Evolutionary conservation across 306 rosid species (phyloP), one percentile per base, ranked within the genome.

Genomic region (Cucurbita moschata): DNA sequence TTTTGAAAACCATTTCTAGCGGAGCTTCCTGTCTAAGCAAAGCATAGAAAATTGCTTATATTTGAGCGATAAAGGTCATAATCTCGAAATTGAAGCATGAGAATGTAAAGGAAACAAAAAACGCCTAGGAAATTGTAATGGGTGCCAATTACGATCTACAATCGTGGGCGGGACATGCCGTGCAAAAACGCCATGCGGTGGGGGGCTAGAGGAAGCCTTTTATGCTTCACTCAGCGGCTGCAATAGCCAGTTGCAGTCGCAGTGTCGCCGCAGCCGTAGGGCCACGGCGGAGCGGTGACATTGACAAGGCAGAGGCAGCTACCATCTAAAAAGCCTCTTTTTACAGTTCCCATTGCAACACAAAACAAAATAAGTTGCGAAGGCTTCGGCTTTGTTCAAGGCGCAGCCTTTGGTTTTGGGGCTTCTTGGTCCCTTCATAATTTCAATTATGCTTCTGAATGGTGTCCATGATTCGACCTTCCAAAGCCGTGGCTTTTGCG

Each of bases 321-420:
- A 47, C 73, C 13, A 68, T 68, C 57, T 68, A 68, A 68, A 68
- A 68, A 68, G 57, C 38, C 21, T 23, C 58, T 68, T 47, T 68
- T 67, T 67, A 43, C 50, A 65, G 3, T 65, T 65, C 52, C 52
- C 71, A 65, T 40, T 6, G 14, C 35, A 64, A 63, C 51, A 23
- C 38, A 38, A 62, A 37, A 18, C 69, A 62, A 38, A 38, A 39
- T 15, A 61, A 5, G 10, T 15, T 37, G 10, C 14, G 0, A 56
- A 63, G 30, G 14, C 46, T 63, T 63, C 8, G 23, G 14, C 21
- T 61, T 62, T 26, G 19, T 60, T 60, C 8, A 6, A 14, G 35
- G 35, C 35, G 71, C 50, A 64, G 51, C 52, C 47, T 63, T 63
- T 21, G 6, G 8, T 39, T 40, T 64, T 10, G 21, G 69, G 43